phyloP scores from a whole-genome alignment of 192 early-diverging fungal species.

The Backusella circina region DNA sequence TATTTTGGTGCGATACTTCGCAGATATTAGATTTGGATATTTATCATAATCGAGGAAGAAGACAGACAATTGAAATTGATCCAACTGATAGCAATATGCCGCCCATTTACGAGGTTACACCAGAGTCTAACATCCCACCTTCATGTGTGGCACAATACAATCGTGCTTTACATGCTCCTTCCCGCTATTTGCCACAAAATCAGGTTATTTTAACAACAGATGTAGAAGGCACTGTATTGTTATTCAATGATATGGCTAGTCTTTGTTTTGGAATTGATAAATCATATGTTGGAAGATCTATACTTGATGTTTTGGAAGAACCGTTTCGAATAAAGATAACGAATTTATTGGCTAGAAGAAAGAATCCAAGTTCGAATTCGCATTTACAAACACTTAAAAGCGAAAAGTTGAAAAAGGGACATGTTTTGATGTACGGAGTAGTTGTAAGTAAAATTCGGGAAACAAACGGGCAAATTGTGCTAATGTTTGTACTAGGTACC shows the following conservation, averaged over 20 bases:
- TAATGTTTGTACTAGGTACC: constrained; percentile 35
- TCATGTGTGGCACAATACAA: constrained; percentile 8
- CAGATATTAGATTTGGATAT: neutral
- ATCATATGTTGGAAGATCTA: constrained; percentile 20
- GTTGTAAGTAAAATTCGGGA: constrained; percentile 19
- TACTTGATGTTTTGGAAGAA: constrained; percentile 15
- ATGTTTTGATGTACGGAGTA: constrained; percentile 32
- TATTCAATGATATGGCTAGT: constrained; percentile 57
- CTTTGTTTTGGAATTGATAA: constrained; percentile 48
- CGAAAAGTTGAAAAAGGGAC: constrained; percentile 10
- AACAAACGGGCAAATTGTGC: neutral
- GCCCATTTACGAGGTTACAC: neutral
- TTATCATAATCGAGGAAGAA: neutral
- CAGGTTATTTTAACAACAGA: constrained; percentile 61
- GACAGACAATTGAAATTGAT: neutral
- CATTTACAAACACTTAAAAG: neutral
- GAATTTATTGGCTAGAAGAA: neutral
- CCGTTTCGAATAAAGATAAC: constrained; percentile 2
- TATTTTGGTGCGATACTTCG: neutral
- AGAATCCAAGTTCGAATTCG: neutral
- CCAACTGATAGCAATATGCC: neutral
- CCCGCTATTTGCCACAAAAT: constrained; percentile 54
- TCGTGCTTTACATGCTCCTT: constrained; percentile 42
- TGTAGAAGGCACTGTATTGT: constrained; percentile 42
- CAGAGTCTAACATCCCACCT: neutral